Base-by-base conservation (phyloP, 805 yeast species). In the Myxozyma nipponensis region DNA sequence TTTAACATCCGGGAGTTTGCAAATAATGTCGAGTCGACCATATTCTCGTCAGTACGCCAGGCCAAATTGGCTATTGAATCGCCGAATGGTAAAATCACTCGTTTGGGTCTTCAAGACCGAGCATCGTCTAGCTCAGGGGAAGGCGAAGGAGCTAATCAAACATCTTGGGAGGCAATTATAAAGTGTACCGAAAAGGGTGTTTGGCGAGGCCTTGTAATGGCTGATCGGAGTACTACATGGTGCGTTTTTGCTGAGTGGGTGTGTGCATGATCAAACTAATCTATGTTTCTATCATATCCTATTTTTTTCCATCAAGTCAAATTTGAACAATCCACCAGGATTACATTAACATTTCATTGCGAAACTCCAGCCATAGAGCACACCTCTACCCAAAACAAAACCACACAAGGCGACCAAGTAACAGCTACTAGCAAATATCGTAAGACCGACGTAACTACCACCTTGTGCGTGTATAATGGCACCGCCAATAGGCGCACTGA, bases 191-290 rank as follows among this genome's bases (percentile, higher is more conserved):
- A 90, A 63, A 65, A 69, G 1, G 98, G 98, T 1, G 65, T 76
- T 17, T 93, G 96, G 87, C 76, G 90, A 50, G 91, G 88, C 1
- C 75, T 90, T 42, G 87, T 87, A 0, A 78, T 84, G 36, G 83
- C 87, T 7, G 91, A 87, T 32, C 26, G 57, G 13, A 43, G 57
- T 30, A 35, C 57, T 45, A 26, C 57, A 19, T 49, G 54, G 57
- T 52, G 56, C 13, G 48, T 53, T 3, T 53, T 86, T 69, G 89
- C 95, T 13, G 96, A 89, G 67, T 91, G 98, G 98, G 72, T 72
- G 28, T 84, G 91, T 66, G 66, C 35, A 26, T 41, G 32, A 28
- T 28, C 7, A 28, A 28, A 28, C 13, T 9, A 28, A 13, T 9
- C 13, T 28, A 28, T 9, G 13, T 13, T 13, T 28, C 13, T 28